These are phyloP conservation scores for Aphelidium insulamus DNA, from an alignment of 371 early-diverging fungal species.

Conservation along the genomic window DNA sequence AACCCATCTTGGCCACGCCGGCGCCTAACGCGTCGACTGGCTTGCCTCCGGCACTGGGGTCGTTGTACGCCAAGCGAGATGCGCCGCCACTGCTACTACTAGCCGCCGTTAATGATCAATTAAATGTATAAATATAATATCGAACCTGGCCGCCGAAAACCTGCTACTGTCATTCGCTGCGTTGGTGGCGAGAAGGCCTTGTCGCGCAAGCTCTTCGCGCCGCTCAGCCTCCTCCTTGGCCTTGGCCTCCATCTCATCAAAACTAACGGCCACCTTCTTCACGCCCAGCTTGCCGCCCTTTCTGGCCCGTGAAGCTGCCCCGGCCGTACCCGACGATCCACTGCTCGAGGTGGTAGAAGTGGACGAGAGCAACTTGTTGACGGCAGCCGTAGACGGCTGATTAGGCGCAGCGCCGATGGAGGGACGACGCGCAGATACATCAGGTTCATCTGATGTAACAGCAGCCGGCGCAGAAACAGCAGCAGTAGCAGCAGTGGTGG, in stretches of 20 bases:
- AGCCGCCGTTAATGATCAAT: background rate
- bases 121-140: no score
- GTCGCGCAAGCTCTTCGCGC: slow-evolving; percentile 7
- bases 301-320: slow-evolving; percentile 1
- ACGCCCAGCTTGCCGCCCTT: slow-evolving; percentile 56
- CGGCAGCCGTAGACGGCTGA: slow-evolving; percentile 1
- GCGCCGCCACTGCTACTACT: background rate
- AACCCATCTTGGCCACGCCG: slow-evolving; percentile 1
- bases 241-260: slow-evolving; percentile 74
- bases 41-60: no score
- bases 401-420: no score
- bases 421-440: no score
- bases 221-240: slow-evolving; percentile 65
- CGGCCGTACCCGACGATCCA: slow-evolving; percentile 7
- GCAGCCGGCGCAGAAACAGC: no score
- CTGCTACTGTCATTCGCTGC: no score
- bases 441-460: no score
- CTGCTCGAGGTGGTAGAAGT: slow-evolving; percentile 10
- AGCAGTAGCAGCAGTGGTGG: no score
- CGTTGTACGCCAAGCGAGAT: background rate
- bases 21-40: background rate
- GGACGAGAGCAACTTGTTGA: slow-evolving; percentile 10
- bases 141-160: no score
- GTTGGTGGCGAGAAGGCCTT: slow-evolving; percentile 2
- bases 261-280: slow-evolving; percentile 58